These are phyloP conservation scores for Fraxinus sp. DNA, from an alignment of 305 asterid species.

Conservation along the genomic window DNA sequence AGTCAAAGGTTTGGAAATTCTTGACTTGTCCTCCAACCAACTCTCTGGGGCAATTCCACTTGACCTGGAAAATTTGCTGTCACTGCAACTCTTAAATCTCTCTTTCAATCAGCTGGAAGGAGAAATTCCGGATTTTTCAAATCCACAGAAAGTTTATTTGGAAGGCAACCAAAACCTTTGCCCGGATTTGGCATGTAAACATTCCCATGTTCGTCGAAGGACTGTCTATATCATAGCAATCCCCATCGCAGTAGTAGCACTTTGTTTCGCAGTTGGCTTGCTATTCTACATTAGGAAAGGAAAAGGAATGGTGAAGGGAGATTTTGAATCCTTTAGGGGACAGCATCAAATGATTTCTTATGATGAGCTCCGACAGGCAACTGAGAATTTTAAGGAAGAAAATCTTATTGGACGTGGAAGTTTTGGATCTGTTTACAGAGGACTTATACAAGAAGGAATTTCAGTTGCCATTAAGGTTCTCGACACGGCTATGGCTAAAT, in stretches of 20 bases:
- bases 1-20: slow-evolving; percentile 49
- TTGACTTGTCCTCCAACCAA: slow-evolving; percentile 61
- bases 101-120: slow-evolving; percentile 62
- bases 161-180: slow-evolving; percentile 46
- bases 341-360: slow-evolving; percentile 46
- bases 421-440: slow-evolving; percentile 53
- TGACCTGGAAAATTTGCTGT: slow-evolving; percentile 37
- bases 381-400: slow-evolving; percentile 40
- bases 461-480: slow-evolving; percentile 55
- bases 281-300: slow-evolving; percentile 29
- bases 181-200: slow-evolving; percentile 16
- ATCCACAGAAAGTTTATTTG: slow-evolving; percentile 43
- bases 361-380: slow-evolving; percentile 50
- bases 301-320: slow-evolving; percentile 6
- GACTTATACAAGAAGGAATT: slow-evolving; percentile 33
- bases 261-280: slow-evolving; percentile 22
- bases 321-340: slow-evolving; percentile 20
- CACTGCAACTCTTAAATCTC: slow-evolving; percentile 46
- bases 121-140: slow-evolving; percentile 41
- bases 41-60: slow-evolving; percentile 50
- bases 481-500: slow-evolving; percentile 25
- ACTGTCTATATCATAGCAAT: slow-evolving; percentile 11
- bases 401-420: slow-evolving; percentile 56
- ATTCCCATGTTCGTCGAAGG: background rate
- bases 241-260: slow-evolving; percentile 12